Conservation (phyloP, 2,329 filamentous ascomycete genomes). For the Colletotrichum sp. region DNA sequence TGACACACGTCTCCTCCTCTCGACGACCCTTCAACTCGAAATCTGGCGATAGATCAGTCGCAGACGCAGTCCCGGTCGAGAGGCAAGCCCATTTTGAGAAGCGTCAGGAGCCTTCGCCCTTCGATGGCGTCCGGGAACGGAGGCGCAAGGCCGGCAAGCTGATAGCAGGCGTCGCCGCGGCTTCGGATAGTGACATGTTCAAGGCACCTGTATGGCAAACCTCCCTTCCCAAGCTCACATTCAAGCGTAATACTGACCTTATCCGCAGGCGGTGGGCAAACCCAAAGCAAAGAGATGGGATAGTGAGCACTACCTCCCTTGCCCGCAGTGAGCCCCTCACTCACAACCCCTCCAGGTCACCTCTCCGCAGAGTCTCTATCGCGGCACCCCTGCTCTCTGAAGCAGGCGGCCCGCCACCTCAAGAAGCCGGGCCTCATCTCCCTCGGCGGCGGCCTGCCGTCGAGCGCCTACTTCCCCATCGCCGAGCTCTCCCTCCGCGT, state of each 20-base stretch:
- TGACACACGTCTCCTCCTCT: background rate
- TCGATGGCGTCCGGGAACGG: conserved; percentile 70
- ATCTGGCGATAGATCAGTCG: conserved; percentile 14
- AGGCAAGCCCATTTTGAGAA: conserved; percentile 20
- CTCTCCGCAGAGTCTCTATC: conserved; percentile 67
- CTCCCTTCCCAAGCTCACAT: background rate
- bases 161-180: conserved; percentile 77
- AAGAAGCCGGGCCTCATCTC: conserved; percentile 87
- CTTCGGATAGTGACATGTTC: conserved; percentile 82
- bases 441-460: conserved; percentile 89
- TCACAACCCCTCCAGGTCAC: conserved; percentile 43
- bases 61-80: conserved; percentile 19
- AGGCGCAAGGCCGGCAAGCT: conserved; percentile 76
- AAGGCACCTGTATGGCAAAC: conserved; percentile 67
- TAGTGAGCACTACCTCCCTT: conserved; percentile 59
- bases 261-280: conserved; percentile 52
- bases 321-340: background rate
- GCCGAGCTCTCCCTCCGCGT: conserved; percentile 78
- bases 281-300: conserved; percentile 85
- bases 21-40: conserved; percentile 14
- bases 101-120: conserved; percentile 19
- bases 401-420: conserved; percentile 80
- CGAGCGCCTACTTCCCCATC: conserved; percentile 91
- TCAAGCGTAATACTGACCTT: conserved; percentile 12
- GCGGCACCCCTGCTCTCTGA: conserved; percentile 74